Percentiles rank a stretch among this genome's conserved stretches.
These are phyloP conservation scores for Omphalea diandra DNA, from an alignment of 441 rosid species.

Conservation along the genomic window DNA sequence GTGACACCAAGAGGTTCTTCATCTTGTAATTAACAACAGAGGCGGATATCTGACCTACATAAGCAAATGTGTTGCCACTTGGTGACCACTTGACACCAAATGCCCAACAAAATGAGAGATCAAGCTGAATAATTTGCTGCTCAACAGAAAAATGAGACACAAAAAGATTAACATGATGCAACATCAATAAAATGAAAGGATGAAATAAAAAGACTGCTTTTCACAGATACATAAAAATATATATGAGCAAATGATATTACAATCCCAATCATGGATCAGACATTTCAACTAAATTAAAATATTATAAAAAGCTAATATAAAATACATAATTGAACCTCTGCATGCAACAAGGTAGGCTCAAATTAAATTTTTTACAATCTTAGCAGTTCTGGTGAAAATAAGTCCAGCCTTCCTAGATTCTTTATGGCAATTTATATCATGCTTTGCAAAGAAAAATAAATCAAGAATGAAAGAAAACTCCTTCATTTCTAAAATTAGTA, in stretches of 20 bases:
- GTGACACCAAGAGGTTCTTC: not conserved
- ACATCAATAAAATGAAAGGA: constrained; percentile 14
- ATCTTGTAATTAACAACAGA: constrained; percentile 3
- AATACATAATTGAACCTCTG: not conserved
- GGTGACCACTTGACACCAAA: constrained; percentile 99
- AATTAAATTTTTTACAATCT: not conserved
- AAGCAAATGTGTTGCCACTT: constrained; percentile 93
- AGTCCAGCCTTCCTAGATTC: not conserved
- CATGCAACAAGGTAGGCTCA: not conserved
- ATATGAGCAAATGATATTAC: not conserved
- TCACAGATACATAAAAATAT: not conserved
- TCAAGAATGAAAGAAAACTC: no score
- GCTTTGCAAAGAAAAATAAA: not conserved
- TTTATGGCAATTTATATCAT: not conserved
- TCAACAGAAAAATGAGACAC: constrained; percentile 20
- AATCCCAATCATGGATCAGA: not conserved
- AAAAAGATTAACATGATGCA: constrained; percentile 1
- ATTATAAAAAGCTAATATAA: not conserved
- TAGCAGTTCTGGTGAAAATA: not conserved
- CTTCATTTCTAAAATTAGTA: not conserved
- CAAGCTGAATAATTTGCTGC: constrained; percentile 99
- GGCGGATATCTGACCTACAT: constrained; percentile 76
- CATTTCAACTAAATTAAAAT: not conserved
- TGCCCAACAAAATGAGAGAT: constrained; percentile 97
- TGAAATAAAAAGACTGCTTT: not conserved